Evolutionary conservation across 371 early-diverging fungal genomes (phyloP).

Genomic region (Dichotomocladium elegans): DNA sequence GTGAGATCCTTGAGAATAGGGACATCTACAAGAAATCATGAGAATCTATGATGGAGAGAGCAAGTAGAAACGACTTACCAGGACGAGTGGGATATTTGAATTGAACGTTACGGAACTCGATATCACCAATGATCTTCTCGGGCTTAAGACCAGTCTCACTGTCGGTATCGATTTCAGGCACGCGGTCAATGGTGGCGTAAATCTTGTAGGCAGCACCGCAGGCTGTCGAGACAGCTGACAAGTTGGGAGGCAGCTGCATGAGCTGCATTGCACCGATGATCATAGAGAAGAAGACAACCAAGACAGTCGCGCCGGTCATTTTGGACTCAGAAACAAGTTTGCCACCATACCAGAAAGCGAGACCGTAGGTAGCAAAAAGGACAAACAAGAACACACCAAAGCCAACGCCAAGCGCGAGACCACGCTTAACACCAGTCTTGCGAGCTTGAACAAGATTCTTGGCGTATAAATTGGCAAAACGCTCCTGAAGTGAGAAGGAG

Average conservation of each 20-base stretch:
- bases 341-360: conserved; percentile 80
- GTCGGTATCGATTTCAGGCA: conserved; percentile 60
- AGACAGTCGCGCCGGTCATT: conserved; percentile 43
- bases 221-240: conserved; percentile 58
- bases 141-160: conserved; percentile 50
- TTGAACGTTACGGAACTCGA: conserved; percentile 67
- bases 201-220: conserved; percentile 66
- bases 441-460: conserved; percentile 47
- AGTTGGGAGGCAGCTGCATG: conserved; percentile 45
- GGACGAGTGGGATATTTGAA: conserved; percentile 79
- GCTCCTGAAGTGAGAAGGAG: conserved; percentile 77
- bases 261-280: conserved; percentile 45
- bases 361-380: conserved; percentile 61
- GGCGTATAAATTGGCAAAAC: conserved; percentile 62
- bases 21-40: conserved; percentile 48
- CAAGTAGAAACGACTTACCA: conserved; percentile 55
- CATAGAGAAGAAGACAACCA: conserved; percentile 63
- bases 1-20: conserved; percentile 59
- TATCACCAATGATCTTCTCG: conserved; percentile 54
- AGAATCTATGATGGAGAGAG: too few species aligned
- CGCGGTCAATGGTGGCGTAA: conserved; percentile 76
- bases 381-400: conserved; percentile 59
- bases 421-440: conserved; percentile 51
- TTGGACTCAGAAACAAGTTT: conserved; percentile 42
- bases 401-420: conserved; percentile 43